Conservation (phyloP, 805 yeast species). For the Metschnikowia similis region DNA sequence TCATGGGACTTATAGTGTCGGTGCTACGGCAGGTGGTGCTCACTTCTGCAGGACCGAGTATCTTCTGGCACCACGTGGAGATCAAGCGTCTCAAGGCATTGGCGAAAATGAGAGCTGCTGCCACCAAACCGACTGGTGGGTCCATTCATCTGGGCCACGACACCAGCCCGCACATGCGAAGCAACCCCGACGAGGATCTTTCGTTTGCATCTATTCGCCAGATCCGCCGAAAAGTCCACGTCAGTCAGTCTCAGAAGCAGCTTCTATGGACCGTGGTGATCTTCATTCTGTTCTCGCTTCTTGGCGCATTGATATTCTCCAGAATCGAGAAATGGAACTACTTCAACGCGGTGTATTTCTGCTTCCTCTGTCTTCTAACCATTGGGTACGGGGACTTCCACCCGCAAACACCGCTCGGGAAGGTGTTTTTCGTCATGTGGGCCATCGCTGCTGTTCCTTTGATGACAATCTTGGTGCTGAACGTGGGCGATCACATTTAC, state of each 20-base stretch:
- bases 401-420: constrained; percentile 61
- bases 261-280: constrained; percentile 36
- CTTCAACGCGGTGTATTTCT: constrained; percentile 69
- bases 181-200: constrained; percentile 10
- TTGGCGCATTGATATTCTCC: constrained; percentile 67
- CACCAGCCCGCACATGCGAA: not conserved
- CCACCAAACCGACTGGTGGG: too few species aligned
- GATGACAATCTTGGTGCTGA: constrained; percentile 77
- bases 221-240: constrained; percentile 41
- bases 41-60: constrained; percentile 57
- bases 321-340: constrained; percentile 67
- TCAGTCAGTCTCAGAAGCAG: constrained; percentile 36
- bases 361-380: constrained; percentile 69
- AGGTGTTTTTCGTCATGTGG: constrained; percentile 75
- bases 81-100: constrained; percentile 36
- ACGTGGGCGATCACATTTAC: constrained; percentile 60
- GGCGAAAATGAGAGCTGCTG: constrained; percentile 12
- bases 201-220: constrained; percentile 55
- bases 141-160: too few species aligned
- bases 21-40: constrained; percentile 64
- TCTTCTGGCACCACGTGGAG: constrained; percentile 65
- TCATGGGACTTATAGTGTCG: constrained; percentile 69
- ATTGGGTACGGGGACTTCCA: constrained; percentile 81
- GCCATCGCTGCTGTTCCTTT: constrained; percentile 78
- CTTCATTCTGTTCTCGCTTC: constrained; percentile 59